Evolutionary conservation across 2,329 filamentous ascomycete species (phyloP), one percentile per base, ranked within the genome.

Genomic region (Paecilomyces fulvus): DNA sequence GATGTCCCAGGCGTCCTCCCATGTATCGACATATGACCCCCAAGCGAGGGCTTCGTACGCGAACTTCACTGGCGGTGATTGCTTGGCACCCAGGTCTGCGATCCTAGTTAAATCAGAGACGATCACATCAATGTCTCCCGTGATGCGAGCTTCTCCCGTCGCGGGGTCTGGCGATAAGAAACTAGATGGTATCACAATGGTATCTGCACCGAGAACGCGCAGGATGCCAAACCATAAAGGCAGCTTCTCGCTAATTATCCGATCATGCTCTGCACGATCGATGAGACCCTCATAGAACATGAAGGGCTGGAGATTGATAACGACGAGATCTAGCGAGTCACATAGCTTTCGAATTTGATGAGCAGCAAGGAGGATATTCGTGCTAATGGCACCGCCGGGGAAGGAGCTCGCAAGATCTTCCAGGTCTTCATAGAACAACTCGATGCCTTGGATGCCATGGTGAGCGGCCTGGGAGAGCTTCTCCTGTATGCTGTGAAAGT

Each of bases 361-460:
- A 30, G 87, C 85, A 1, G 86, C 86, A 4, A 74, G 65, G 23
- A 87, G 63, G 52, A 83, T 20, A n/a, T 23, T 17, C 8, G 11
- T 10, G 17, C 49, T 20, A 12, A 10, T 78, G 61, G 79, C 79
- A 11, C 75, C 67, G 5, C 77, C 78, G 0, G 75, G 69, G 0
- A 79, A 67, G 0, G 76, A 68, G 20, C 69, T 60, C 61, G 86
- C 82, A 14, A 88, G 65, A 62, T 83, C 81, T 57, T 81, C 73
- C 6, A 91, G 79, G 68, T 91, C 88, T 67, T 91, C 87, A 70
- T 86, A 83, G 75, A 89, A 90, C 21, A 90, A 77, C 69, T 91
- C 88, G 61, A 91, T 81, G 57, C 86, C 86, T 53, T 79, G 69
- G 66, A 89, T 82, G 37, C 83, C 84, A 64, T 88, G 79, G 53